Conservation (phyloP, 2,329 filamentous ascomycete genomes). For the Periconia sp. region DNA sequence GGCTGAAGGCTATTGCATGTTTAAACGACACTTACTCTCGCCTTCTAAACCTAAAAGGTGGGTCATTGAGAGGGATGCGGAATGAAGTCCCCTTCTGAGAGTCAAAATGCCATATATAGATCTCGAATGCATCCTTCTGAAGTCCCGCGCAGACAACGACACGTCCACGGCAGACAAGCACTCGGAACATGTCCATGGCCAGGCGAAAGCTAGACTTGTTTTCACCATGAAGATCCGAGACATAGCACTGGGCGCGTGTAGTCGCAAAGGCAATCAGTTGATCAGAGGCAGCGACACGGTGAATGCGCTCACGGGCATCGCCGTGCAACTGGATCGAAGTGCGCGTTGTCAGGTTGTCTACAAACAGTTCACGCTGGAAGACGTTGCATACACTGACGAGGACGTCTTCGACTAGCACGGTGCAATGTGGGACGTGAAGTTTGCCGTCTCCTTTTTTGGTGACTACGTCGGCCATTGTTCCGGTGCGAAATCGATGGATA, state of each 20-base stretch:
- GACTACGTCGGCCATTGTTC: constrained; percentile 10
- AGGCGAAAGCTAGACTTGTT: constrained; percentile 30
- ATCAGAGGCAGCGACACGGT: constrained; percentile 22
- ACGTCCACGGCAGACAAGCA: constrained; percentile 23
- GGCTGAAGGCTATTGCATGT: background rate
- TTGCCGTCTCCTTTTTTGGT: background rate
- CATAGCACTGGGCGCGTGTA: constrained; percentile 21
- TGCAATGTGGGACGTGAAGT: background rate
- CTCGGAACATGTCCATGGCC: constrained; percentile 6
- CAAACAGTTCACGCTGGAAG: constrained; percentile 12
- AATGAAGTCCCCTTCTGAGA: constrained; percentile 29
- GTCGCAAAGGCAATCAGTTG: constrained; percentile 31
- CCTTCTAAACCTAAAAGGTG: constrained; percentile 1
- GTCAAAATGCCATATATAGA: constrained; percentile 40
- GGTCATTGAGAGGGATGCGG: constrained; percentile 11
- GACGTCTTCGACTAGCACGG: constrained; percentile 21
- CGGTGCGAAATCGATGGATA: constrained; percentile 33
- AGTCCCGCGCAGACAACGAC: constrained; percentile 29
- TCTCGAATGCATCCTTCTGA: constrained; percentile 3
- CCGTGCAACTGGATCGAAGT: constrained; percentile 13
- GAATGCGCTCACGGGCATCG: constrained; percentile 30
- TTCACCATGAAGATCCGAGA: constrained; percentile 20
- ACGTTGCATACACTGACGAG: constrained; percentile 19
- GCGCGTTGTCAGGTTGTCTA: constrained; percentile 32
- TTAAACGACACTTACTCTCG: constrained; percentile 2